phyloP scores from a whole-genome alignment of 1,139 yeast genomes.

The Yamadazyma blattariae region DNA sequence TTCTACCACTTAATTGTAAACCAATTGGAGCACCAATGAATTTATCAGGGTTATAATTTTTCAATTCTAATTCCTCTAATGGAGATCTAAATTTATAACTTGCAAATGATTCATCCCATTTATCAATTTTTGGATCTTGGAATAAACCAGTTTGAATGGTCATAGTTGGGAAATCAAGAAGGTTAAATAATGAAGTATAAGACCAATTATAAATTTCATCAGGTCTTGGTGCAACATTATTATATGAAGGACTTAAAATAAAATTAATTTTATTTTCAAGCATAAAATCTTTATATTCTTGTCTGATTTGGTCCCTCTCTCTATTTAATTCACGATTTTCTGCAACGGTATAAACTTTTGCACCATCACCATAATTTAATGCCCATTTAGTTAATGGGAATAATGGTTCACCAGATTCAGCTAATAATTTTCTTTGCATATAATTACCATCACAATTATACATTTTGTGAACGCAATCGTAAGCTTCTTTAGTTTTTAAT shows the following conservation, averaged over 20 bases:
- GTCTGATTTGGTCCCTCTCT: constrained; percentile 53
- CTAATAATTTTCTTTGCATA: constrained; percentile 48
- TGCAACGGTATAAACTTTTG: constrained; percentile 33
- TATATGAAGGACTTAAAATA: constrained; percentile 65
- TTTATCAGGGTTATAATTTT: constrained; percentile 29
- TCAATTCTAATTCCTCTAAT: constrained; percentile 42
- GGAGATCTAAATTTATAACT: constrained; percentile 34
- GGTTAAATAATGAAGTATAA: constrained; percentile 66
- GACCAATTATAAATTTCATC: constrained; percentile 73
- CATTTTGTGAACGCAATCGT: constrained; percentile 48
- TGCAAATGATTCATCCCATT: constrained; percentile 34
- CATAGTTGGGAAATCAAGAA: constrained; percentile 61
- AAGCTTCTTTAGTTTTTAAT: constrained; percentile 46
- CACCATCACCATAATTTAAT: constrained; percentile 58
- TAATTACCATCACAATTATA: constrained; percentile 61
- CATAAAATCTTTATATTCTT: constrained; percentile 51
- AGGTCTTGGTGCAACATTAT: constrained; percentile 70
- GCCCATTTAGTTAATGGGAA: constrained; percentile 58
- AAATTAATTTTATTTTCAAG: constrained; percentile 60
- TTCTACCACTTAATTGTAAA: constrained; percentile 38
- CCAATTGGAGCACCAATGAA: constrained; percentile 42
- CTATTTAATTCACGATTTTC: constrained; percentile 50
- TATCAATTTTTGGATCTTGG: constrained; percentile 50
- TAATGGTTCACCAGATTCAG: constrained; percentile 67
- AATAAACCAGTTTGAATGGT: constrained; percentile 59